Base-by-base conservation (phyloP, 257 asterid species). In the Solanum appendiculatum region DNA sequence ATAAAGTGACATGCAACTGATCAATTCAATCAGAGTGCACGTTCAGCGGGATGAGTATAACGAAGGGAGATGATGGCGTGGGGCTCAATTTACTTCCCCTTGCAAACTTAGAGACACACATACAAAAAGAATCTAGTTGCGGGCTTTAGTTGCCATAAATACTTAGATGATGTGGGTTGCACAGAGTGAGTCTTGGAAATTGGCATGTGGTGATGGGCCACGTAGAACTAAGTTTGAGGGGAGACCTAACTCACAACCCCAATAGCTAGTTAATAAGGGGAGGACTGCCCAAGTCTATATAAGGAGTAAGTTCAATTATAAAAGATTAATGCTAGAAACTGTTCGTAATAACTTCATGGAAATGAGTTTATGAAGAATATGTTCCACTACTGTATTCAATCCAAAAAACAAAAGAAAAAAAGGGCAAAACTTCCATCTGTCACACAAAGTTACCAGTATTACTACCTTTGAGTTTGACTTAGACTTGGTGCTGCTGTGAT, bases 401-500 rank as follows among this genome's bases (percentile, higher is more conserved):
- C 68, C 84, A 51, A 48, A 77, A 44, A 48, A 23, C 54, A 44
- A 80, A 27, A n/a, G 16, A 29, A 9, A 66, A 20, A 46, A 29
- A n/a, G n/a, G 40, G 37, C 15, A 77, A 77, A 42, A 77, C 36
- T 7, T 42, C 37, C 83, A 42, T 40, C 60, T 42, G 60, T 75
- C 83, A 42, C 15, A 48, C 58, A 20, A 56, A 46, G 10, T 58
- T 78, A 46, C 66, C 66, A 46, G 21, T 37, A 18, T 48, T 36
- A 27, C 66, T 85, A 44, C 36, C 81, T 69, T 85, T 42, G 87
- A 46, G 83, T 69, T 85, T 44, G 83, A 69, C 69, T 85, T 85
- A 13, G 82, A 42, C 64, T 85, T 85, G 83, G 54, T 85, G 87
- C 75, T 85, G 75, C 87, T 85, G 87, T 85, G 87, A 70, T 85